Evolutionary conservation across 352 stramenopile genomes (phyloP), one percentile per base, ranked within the genome.

Genomic region (Phytophthora aleatoria): DNA sequence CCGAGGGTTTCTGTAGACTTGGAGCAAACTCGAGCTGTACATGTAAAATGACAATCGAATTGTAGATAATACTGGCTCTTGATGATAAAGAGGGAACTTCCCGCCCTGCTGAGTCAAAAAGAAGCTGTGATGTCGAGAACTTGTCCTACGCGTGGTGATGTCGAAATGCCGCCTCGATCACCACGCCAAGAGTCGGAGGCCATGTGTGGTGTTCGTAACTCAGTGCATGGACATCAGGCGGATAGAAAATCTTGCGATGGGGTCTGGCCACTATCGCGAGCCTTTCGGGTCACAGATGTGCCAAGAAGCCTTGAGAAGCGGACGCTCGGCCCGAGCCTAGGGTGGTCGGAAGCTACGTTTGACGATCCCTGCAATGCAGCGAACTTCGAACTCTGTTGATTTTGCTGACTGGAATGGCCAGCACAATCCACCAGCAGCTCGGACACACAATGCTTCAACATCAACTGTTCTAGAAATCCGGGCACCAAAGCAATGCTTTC

Each of bases 361-460:
- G 57, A 56, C 55, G 35, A 62, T 39, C 28, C 20, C 12, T 12
- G 33, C 28, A 39, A 56, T 50, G 36, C 38, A 57, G 24, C 35
- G 48, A 47, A 54, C 33, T 5, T 38, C 35, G 48, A 47, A 54
- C 33, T 5, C 44, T 56, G 50, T 61, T 67, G 51, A 62, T 44
- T 44, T 11, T 56, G 26, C 30, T 62, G 33, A 36, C 27, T 62
- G 33, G 51, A 50, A 47, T 30, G 24, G 35, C 50, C 51, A 57
- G 43, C 35, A 67, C 59, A 61, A 67, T 67, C 44, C 52, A 67
- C 60, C 60, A 67, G 35, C 60, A 62, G 51, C 38, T 33, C 26
- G 3, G 28, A 48, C 26, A 49, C 50, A 55, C 15, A 56, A 45
- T 57, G 50, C 52, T 55, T 57, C 44, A 67, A 28, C 52, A 30